Conservation (phyloP, 352 stramenopile genomes). For the Pythium dissotocum region DNA sequence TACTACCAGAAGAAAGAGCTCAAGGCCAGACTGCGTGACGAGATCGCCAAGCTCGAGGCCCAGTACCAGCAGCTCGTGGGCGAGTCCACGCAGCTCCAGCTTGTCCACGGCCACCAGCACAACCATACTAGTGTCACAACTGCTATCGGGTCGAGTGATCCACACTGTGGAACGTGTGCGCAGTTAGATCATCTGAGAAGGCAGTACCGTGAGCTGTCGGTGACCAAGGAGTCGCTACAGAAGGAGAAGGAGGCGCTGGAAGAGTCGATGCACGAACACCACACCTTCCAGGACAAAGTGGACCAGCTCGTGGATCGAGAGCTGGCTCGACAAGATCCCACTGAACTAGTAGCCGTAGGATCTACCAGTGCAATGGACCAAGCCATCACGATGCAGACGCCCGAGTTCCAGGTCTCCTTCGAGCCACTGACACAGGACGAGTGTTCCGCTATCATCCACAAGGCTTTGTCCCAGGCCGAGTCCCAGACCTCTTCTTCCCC, state of each 20-base stretch:
- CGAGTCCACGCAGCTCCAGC: slow-evolving; percentile 18
- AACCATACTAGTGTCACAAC: neutral
- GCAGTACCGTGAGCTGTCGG: slow-evolving; percentile 26
- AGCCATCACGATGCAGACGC: slow-evolving; percentile 17
- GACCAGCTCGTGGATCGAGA: slow-evolving; percentile 22
- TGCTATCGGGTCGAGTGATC: neutral
- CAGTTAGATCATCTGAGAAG: slow-evolving; percentile 10
- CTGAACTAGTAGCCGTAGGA: neutral
- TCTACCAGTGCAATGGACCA: neutral
- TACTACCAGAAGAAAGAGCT: slow-evolving; percentile 33
- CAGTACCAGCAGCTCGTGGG: slow-evolving; percentile 34
- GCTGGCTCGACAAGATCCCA: neutral
- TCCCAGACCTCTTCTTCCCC: slow-evolving; percentile 22
- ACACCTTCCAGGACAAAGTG: slow-evolving; percentile 33
- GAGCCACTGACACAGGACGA: slow-evolving; percentile 28
- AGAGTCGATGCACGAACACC: slow-evolving; percentile 28
- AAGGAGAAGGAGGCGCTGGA: slow-evolving; percentile 33
- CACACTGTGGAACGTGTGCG: slow-evolving; percentile 17
- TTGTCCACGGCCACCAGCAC: slow-evolving; percentile 6
- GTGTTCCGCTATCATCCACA: slow-evolving; percentile 27
- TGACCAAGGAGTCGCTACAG: slow-evolving; percentile 31
- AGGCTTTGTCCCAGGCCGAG: slow-evolving; percentile 16
- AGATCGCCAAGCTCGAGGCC: slow-evolving; percentile 32
- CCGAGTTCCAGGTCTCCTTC: slow-evolving; percentile 29
- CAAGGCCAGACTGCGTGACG: slow-evolving; percentile 28